phyloP scores from a whole-genome alignment of 345 rosid species.

The Hibiscus mutabilis region DNA sequence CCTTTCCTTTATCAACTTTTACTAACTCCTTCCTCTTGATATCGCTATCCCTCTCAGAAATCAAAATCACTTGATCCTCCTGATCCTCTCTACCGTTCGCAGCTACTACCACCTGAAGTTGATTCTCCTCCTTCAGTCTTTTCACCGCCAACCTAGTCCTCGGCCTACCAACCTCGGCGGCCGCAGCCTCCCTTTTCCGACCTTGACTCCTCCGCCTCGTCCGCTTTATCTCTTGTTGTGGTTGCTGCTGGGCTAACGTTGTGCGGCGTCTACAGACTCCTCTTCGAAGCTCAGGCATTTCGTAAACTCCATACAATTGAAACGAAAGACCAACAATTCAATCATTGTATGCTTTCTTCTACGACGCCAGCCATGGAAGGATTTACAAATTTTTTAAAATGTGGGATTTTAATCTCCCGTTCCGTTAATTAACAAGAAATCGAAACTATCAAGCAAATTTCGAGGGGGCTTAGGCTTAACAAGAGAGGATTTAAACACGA shows the following conservation, averaged over 20 bases:
- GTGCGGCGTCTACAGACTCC: conserved; percentile 65
- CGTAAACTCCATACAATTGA: conserved; percentile 70
- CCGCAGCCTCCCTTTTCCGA: conserved; percentile 34
- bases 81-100: neutral
- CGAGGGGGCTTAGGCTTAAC: too few species aligned
- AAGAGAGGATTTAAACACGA: neutral
- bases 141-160: conserved; percentile 51
- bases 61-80: neutral
- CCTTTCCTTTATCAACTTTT: conserved; percentile 18
- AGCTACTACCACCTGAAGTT: conserved; percentile 1
- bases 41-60: conserved; percentile 27
- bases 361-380: neutral
- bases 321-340: conserved; percentile 28
- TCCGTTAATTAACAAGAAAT: too few species aligned
- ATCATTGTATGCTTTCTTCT: conserved; percentile 36
- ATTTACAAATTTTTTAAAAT: too few species aligned
- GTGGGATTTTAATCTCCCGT: neutral
- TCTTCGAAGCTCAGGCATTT: conserved; percentile 89
- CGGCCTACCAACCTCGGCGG: conserved; percentile 38
- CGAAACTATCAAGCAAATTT: too few species aligned
- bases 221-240: neutral
- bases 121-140: conserved; percentile 28
- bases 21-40: conserved; percentile 28
- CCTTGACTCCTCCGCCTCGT: conserved; percentile 23
- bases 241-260: conserved; percentile 22